Evolutionary conservation across 139 green algal species (phyloP), one percentile per base, ranked within the genome.

Genomic region (Axilococcus clingmanii): DNA sequence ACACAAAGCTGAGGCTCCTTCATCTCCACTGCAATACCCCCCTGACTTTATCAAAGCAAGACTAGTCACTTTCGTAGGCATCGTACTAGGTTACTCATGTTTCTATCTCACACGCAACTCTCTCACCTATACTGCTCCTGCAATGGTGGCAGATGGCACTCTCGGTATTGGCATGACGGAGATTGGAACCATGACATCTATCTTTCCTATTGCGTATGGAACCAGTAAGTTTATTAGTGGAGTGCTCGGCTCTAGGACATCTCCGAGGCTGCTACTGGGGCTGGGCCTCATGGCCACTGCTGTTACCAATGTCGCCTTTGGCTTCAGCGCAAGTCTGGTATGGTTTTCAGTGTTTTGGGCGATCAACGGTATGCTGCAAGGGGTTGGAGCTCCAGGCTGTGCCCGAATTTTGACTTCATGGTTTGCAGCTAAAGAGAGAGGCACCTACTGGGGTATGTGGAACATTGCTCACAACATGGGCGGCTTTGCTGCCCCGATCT

Each of bases 391-490:
- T 0, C 88, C 88, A 30, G 88, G 81, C 61, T 97, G 90, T 71
- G 88, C 90, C 1, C 76, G 89, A 52, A 93, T 96, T 53, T 67
- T 97, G 48, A 97, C 90, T n/a, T 83, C 77, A 29, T 97, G 89
- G 89, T 97, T 91, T 67, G 79, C 88, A 16, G 71, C 72, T 36
- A 82, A 79, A 43, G 73, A 78, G 64, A 56, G 71, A 20, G 63
- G 73, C 30, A 95, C 87, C 16, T 94, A 89, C 65, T 95, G 87
- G 87, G 81, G 78, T 53, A 84, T 94, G 72, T 92, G 83, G 87
- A 94, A 92, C 62, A 92, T 94, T 63, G 82, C 82, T 17, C 87
- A 97, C 74, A 97, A 97, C 71, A 64, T 97, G 42, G 89, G 89
- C 11, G 89, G 89, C 36, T 97, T 97, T 61, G 53, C 72, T 15